Conservation (phyloP, 129 eudicot genomes). For the Flaveria sonorensis region DNA sequence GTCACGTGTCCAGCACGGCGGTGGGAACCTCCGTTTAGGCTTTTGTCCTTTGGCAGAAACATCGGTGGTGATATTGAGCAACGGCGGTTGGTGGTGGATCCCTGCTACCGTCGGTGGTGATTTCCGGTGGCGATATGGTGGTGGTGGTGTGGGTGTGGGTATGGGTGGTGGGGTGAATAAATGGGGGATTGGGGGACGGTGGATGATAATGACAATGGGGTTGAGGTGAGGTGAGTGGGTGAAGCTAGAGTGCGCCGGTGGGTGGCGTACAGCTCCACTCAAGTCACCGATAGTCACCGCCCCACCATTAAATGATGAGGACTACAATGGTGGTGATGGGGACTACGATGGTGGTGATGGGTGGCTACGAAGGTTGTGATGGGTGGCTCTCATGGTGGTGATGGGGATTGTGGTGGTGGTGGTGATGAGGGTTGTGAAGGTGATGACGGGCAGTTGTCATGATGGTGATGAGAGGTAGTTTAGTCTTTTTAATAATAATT, state of each 20-base stretch:
- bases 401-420: too few species aligned
- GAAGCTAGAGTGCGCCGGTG: conserved; percentile 33
- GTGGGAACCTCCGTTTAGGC: conserved; percentile 64
- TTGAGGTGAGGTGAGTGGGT: conserved; percentile 15
- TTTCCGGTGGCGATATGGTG: background rate
- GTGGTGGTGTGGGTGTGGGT: too few species aligned
- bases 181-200: conserved; percentile 33
- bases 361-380: too few species aligned
- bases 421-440: too few species aligned
- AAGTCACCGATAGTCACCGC: background rate
- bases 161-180: conserved; percentile 23
- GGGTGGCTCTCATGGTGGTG: too few species aligned
- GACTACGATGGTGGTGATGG: too few species aligned
- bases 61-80: background rate
- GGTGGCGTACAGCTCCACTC: conserved; percentile 23
- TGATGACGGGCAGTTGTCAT: too few species aligned
- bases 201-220: conserved; percentile 30
- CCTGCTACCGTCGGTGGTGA: background rate
- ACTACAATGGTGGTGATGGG: too few species aligned
- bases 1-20: conserved; percentile 95
- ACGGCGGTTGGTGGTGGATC: conserved; percentile 16
- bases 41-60: conserved; percentile 34
- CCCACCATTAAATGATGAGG: background rate
- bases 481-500: too few species aligned
- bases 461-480: too few species aligned